Base-by-base conservation (phyloP, 2,329 filamentous ascomycete species). In the Bipolaris gigantea region DNA sequence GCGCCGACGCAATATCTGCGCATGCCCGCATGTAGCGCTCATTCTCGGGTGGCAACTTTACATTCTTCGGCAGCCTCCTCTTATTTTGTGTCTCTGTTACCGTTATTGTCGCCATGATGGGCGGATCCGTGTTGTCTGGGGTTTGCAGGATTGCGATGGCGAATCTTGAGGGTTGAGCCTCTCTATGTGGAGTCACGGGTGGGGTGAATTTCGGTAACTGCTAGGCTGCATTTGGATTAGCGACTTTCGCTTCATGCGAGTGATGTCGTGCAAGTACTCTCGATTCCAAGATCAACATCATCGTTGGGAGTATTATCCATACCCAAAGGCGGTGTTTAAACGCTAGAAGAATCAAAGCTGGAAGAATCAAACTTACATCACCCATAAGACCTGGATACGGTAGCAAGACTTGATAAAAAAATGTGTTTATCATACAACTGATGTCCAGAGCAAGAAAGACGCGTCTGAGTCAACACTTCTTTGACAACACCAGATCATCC, bases 1-100 rank as follows among this genome's bases (percentile, higher is more conserved):
- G 83, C 49, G 88, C 89, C 71, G 90, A 95, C 48, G 92, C 93
- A 69, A 99, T 92, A 67, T 99, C 95, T 59, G 93, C 92, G 76
- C 95, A 99, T 66, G 92, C 94, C 74, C 92, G 86, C 75, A 97
- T 85, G 74, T 90, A 97, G 48, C 94, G 87, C 78, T 99, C 94
- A 76, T 92, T 96, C 77, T 99, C 94, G 23, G 94, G 90, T 2
- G 91, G 84, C 11, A 96, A 82, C 65, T 92, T 90, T 63, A 83
- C 79, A 67, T 85, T 88, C 75, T 90, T 94, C 65, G 86, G 82
- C 27, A 83, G 72, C 57, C 81, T 81, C 61, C 80, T 79, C 63
- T 80, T 79, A 13, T 77, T 69, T 60, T 65, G 66, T 2, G 73
- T 72, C 56, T 81, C 76, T 51, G 82, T 83, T 67, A 83, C 76